Base-by-base conservation (phyloP, 2,329 filamentous ascomycete genomes). In the Ciborinia camelliae region DNA sequence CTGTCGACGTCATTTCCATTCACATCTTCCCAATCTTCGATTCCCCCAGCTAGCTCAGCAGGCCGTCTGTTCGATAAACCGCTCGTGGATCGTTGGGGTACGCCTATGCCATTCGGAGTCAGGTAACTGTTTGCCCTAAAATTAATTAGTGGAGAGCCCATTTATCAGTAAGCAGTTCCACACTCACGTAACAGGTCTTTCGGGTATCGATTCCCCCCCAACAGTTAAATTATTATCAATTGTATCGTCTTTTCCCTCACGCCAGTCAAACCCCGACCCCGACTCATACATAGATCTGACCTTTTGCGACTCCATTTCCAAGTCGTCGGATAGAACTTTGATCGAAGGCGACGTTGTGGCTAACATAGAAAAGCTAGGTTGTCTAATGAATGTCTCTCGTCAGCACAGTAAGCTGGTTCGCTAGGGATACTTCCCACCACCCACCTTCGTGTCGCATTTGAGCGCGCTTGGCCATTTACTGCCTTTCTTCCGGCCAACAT, bases 21-120 rank as follows among this genome's bases (percentile, higher is more conserved):
- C 2, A 90, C 77, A 69, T 89, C 84, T 71, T 88, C 83, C 86
- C 86, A 89, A 71, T 90, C 86, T 73, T 90, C 87, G 26, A 88
- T 78, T 20, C 85, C 84, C 54, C 85, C 84, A 18, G 83, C 84
- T 48, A 82, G 76, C 71, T 86, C 82, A 66, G 80, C 79, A 57
- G 71, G 69, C 48, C 64, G 66, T 73, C 60, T 71, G 43, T 54
- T 61, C 26, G 73, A 73, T 26, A 68, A 35, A 6, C 65, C 66
- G 54, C 71, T 75, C 5, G 64, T 66, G 45, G 71, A 66, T 63
- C 72, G 69, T 32, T 60, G 28, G 20, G 51, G 39, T 60, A 62
- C 41, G 28, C 63, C 63, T 10, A 50, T 54, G 26, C 52, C 62
- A 50, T 67, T 66, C 18, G 58, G 50, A 51, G 61, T 69, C n/a